Conservation (phyloP, 805 yeast genomes). For the Gaillardinia entomophila region DNA sequence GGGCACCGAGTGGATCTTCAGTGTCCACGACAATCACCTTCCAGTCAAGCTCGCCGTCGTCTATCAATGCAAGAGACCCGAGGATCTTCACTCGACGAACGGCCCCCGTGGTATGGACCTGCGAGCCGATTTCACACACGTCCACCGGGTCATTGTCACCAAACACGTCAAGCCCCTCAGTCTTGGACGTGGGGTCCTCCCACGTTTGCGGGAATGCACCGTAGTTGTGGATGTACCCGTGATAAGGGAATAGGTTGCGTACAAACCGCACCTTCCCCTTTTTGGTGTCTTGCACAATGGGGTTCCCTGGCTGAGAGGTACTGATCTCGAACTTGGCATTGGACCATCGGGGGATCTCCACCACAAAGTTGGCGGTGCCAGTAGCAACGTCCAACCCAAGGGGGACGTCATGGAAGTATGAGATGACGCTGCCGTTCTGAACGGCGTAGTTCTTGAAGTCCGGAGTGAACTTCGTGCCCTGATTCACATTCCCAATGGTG, state of each 20-base stretch:
- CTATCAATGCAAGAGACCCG: constrained; percentile 92
- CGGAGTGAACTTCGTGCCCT: constrained; percentile 31
- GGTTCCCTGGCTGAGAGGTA: constrained; percentile 80
- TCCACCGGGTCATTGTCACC: constrained; percentile 98
- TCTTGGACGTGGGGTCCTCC: constrained; percentile 67
- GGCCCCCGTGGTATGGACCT: constrained; percentile 61
- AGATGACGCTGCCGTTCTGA: constrained; percentile 44
- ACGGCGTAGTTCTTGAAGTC: constrained; percentile 37
- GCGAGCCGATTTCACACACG: constrained; percentile 84
- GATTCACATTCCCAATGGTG: constrained; percentile 53
- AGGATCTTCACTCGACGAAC: constrained; percentile 86
- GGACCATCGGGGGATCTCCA: constrained; percentile 98
- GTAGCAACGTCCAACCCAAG: constrained; percentile 37
- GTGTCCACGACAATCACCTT: constrained; percentile 81
- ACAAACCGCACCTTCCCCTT: constrained; percentile 95
- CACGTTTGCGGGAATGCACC: constrained; percentile 97
- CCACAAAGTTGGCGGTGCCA: constrained; percentile 62
- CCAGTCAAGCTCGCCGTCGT: constrained; percentile 90
- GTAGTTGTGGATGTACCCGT: constrained; percentile 97
- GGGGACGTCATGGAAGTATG: constrained; percentile 73
- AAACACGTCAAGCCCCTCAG: constrained; percentile 37
- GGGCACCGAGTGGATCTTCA: constrained; percentile 82
- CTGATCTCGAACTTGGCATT: constrained; percentile 95
- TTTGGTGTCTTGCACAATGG: constrained; percentile 95
- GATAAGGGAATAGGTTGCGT: constrained; percentile 97